Conservation (phyloP, 805 yeast genomes). For the Wickerhamiella hasegawae region DNA sequence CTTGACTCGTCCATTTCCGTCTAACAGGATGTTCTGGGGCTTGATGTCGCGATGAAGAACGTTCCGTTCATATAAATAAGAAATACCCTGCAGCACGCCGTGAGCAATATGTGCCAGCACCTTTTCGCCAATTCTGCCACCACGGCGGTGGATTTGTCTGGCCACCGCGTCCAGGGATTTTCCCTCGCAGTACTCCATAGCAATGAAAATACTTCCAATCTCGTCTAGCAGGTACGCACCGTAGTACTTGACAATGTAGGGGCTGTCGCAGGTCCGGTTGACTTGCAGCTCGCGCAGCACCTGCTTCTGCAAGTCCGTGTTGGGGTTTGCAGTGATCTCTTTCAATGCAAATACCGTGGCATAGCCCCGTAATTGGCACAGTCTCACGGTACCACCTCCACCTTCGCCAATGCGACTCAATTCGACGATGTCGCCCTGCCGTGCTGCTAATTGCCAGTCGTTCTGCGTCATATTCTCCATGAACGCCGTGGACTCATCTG, state of each 20-base stretch:
- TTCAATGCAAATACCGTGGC: constrained; percentile 65
- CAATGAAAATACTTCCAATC: constrained; percentile 70
- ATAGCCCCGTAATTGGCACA: constrained; percentile 49
- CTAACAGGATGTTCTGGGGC: constrained; percentile 81
- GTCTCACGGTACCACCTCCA: constrained; percentile 77
- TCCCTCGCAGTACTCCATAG: constrained; percentile 97
- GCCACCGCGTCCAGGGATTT: constrained; percentile 82
- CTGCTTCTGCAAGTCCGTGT: constrained; percentile 79
- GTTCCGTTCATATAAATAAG: constrained; percentile 72
- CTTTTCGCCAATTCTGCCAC: constrained; percentile 83
- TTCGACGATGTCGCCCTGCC: constrained; percentile 46
- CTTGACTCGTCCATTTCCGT: constrained; percentile 65
- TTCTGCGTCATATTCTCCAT: constrained; percentile 4
- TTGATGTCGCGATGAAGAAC: constrained; percentile 93
- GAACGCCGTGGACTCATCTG: neutral
- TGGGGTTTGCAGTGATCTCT: constrained; percentile 56
- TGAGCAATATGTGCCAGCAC: constrained; percentile 85
- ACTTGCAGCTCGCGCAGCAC: constrained; percentile 81
- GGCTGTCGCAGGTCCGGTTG: constrained; percentile 66
- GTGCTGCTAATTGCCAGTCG: constrained; percentile 55
- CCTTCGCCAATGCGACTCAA: constrained; percentile 80
- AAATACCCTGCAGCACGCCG: constrained; percentile 66
- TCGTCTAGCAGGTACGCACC: constrained; percentile 76
- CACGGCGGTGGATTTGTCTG: constrained; percentile 50
- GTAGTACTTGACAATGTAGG: constrained; percentile 77